phyloP scores from a whole-genome alignment of 2,329 filamentous ascomycete genomes.

The Drechslera avenae region DNA sequence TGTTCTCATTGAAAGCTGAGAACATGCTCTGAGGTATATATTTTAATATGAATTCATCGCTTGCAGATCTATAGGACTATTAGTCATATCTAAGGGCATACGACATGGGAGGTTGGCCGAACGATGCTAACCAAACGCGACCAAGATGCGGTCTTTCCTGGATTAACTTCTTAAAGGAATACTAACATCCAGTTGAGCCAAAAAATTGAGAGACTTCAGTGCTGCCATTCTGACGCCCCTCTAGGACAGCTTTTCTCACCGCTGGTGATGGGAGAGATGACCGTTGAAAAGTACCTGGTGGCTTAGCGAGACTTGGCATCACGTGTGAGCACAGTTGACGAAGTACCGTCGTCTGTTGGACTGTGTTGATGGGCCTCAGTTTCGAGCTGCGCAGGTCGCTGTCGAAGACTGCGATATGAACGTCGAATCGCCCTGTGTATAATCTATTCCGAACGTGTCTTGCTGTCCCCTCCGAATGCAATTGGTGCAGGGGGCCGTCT shows the following conservation, averaged over 20 bases:
- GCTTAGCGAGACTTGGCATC: background rate
- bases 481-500: conserved; percentile 48
- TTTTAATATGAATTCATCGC: conserved; percentile 29
- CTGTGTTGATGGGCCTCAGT: conserved; percentile 7
- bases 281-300: background rate
- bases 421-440: background rate
- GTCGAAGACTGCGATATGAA: conserved; percentile 6
- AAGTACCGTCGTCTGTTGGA: conserved; percentile 13
- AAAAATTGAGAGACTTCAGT: background rate
- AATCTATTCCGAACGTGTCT: conserved; percentile 10
- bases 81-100: conserved; percentile 1
- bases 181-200: conserved; percentile 28
- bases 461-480: conserved; percentile 40
- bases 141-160: conserved; percentile 41
- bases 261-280: background rate
- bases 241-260: background rate
- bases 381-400: conserved; percentile 32
- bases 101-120: conserved; percentile 8
- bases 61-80: conserved; percentile 19
- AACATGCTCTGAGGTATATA: conserved; percentile 28
- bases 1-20: conserved; percentile 25
- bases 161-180: conserved; percentile 40
- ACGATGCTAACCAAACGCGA: conserved; percentile 40
- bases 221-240: conserved; percentile 5
- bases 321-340: too few relatives aligned